A percentile compares a stretch with the other conserved stretches of the same genome.
These are phyloP conservation scores for Phytophthora cactorum DNA, from an alignment of 352 stramenopile genomes.

Conservation along the genomic window DNA sequence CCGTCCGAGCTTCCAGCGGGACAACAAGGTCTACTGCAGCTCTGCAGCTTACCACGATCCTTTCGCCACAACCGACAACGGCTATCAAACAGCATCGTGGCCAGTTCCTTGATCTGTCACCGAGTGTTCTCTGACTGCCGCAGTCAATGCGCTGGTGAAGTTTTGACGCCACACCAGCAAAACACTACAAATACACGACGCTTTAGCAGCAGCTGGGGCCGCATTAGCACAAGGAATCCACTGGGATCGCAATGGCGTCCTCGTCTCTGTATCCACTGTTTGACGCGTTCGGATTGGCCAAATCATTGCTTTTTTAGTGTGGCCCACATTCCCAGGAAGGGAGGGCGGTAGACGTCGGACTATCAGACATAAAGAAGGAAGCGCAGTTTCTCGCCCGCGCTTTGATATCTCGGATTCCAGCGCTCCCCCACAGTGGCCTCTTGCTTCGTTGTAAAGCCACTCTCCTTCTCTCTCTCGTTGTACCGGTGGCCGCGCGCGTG, in stretches of 20 bases:
- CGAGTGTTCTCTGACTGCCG: too few species aligned
- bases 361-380: slow-evolving; percentile 42
- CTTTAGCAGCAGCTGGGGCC: slow-evolving; percentile 1
- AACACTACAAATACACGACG: slow-evolving; percentile 8
- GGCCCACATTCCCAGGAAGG: slow-evolving; percentile 13
- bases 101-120: slow-evolving; percentile 4
- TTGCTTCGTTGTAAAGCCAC: neutral
- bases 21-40: too few species aligned
- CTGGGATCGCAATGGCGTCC: neutral
- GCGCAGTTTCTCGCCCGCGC: neutral
- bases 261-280: slow-evolving; percentile 7
- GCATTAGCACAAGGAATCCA: slow-evolving; percentile 9
- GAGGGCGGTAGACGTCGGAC: slow-evolving; percentile 30
- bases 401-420: slow-evolving; percentile 12
- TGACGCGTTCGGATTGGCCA: slow-evolving; percentile 1
- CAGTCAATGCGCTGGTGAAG: neutral
- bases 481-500: neutral
- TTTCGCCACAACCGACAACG: slow-evolving; percentile 7
- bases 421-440: slow-evolving; percentile 1
- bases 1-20: slow-evolving; percentile 1
- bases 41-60: neutral
- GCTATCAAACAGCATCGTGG: slow-evolving; percentile 10
- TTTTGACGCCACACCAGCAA: neutral
- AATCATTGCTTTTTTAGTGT: slow-evolving; percentile 5
- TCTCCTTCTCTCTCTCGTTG: slow-evolving; percentile 4